Base-by-base conservation (phyloP, 441 rosid species). In the Eruca vesicaria region DNA sequence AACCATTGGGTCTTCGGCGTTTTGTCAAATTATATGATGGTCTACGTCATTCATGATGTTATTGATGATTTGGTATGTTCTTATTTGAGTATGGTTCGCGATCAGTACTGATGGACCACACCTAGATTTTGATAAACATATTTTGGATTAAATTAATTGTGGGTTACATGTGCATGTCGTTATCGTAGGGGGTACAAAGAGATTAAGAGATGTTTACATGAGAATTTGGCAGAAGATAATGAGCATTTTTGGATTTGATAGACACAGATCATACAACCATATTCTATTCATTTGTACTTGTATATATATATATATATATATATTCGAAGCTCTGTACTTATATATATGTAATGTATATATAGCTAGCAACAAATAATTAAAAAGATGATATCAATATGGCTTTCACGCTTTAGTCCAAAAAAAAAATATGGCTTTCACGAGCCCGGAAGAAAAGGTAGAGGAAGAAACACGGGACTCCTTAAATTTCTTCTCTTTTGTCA, bases 11-110 rank as follows among this genome's bases (percentile, higher is more conserved):
- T 66, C 77, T 70, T 57, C 72, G 60, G 69, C 69, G n/a, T 7
- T 5, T 70, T 66, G 72, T 72, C 63, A 77, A 65, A 66, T 28
- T 77, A 77, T 63, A 77, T 59, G 33, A 20, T 72, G 76, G 66
- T 66, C 73, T 77, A 72, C 73, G 80, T 77, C 80, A 77, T 72
- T 71, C 73, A 66, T 77, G 73, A 72, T 72, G 80, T 66, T 77
- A 45, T 43, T 23, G 50, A 61, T 61, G 63, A 55, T 69, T 62
- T 56, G 26, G 68, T 26, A 63, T 48, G 71, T 76, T 48, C 16
- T 70, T 69, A 63, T 64, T 76, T 67, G 62, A 76, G 61, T 64
- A 76, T 56, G 55, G 76, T 70, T 75, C 9, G 74, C 35, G 50
- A 75, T 61, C 62, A 75, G 64, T 45, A 65, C 45, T 64, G 14